phyloP scores from a whole-genome alignment of 257 asterid species.

The Ballota nigra region DNA sequence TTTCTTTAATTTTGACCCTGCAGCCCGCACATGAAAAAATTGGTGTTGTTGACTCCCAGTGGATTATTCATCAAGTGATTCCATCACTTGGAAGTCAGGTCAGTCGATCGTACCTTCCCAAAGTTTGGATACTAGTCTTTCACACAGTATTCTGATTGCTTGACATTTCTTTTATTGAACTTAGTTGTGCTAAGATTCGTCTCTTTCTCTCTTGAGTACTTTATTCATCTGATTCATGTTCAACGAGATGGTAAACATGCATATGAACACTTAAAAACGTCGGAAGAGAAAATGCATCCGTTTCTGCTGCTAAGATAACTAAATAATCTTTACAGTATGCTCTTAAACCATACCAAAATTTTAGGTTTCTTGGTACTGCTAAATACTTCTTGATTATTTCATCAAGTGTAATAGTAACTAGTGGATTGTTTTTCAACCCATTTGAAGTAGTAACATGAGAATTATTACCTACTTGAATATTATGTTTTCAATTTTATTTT shows the following conservation, averaged over 20 bases:
- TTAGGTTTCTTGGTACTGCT: neutral
- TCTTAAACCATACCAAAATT: neutral
- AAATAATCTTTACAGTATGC: neutral
- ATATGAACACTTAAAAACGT: neutral
- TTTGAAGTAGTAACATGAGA: neutral
- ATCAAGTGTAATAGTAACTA: neutral
- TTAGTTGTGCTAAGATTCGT: neutral
- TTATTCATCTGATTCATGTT: neutral
- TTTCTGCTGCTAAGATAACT: neutral
- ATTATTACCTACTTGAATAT: neutral
- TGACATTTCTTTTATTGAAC: neutral
- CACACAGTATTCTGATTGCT: neutral
- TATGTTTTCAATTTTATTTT: neutral
- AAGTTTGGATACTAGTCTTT: neutral
- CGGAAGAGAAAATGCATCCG: neutral
- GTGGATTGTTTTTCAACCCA: neutral
- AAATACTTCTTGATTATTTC: neutral
- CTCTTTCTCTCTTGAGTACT: neutral
- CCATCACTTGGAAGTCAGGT: slow-evolving; percentile 99
- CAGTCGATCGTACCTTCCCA: slow-evolving; percentile 23
- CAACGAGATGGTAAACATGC: neutral
- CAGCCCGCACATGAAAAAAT: slow-evolving; percentile 98
- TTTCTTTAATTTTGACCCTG: slow-evolving; percentile 20
- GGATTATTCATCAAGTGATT: slow-evolving; percentile 98
- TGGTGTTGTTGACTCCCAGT: slow-evolving; percentile 96